Evolutionary conservation across 192 early-diverging fungal genomes (phyloP), one percentile per base, ranked within the genome.

Genomic region (Spizellomyces sp.): DNA sequence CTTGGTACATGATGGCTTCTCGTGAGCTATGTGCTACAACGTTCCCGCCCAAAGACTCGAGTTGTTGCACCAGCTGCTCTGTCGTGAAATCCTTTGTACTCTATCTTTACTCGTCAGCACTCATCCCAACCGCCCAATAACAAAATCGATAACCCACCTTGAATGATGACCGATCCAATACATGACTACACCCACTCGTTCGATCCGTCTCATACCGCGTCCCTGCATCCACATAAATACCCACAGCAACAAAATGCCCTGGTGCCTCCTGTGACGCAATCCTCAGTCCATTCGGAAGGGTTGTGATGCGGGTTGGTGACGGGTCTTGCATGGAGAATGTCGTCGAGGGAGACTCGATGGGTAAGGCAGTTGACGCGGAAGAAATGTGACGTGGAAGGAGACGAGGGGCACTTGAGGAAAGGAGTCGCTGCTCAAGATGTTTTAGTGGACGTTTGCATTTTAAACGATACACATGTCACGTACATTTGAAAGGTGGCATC

Each of bases 1-100:
- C 90, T 75, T 96, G 95, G 76, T 97, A 99, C 89, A 95, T 94
- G 79, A 99, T 95, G 61, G 91, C 85, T 75, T 99, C 97, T 43
- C 95, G 89, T 21, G 93, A 91, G 56, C 90, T 90, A 17, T 94
- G 92, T 66, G 95, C 91, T 83, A 92, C 89, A 14, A 97, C 86
- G 58, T 94, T 95, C 15, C 94, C 95, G 10, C 97, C 95, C 15
- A 97, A 80, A 45, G 88, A 85, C 69, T 97, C 96, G 55, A 96
- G 78, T 78, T 89, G 83, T 15, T 84, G 80, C 67, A 93, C 83
- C 21, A 95, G 87, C 65, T 91, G 81, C 41, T 87, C 87, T 8
- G 87, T 83, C 9, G 88, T 87, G 69, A 84, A 83, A 42, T 84
- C 84, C 62, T 80, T 75, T 10, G 95, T 96, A 73, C 86, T 88